A percentile compares a stretch with the other conserved stretches of the same genome.
These are phyloP conservation scores for Cladophialophora immunda DNA, from an alignment of 2,329 filamentous ascomycete genomes.

Conservation along the genomic window DNA sequence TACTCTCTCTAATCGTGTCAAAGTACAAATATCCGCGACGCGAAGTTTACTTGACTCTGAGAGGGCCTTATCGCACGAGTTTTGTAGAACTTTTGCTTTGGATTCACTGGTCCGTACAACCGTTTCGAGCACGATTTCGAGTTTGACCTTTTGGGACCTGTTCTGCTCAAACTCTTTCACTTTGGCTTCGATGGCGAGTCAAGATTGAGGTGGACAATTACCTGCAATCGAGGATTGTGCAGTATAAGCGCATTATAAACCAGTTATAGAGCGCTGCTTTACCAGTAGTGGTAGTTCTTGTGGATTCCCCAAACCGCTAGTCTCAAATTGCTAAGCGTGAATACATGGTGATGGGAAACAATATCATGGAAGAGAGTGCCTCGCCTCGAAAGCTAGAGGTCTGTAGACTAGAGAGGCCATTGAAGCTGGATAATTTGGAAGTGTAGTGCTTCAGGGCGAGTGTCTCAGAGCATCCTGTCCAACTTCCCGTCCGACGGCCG, in stretches of 20 bases:
- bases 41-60: constrained; percentile 84
- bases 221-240: too few relatives aligned
- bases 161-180: constrained; percentile 83
- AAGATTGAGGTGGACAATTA: too few relatives aligned
- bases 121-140: constrained; percentile 93
- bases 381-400: constrained; percentile 98
- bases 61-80: constrained; percentile 80
- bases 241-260: too few relatives aligned
- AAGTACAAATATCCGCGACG: too few relatives aligned
- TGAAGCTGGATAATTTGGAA: constrained; percentile 88
- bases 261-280: too few relatives aligned
- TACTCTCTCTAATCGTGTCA: constrained; percentile 94
- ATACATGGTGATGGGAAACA: too few relatives aligned
- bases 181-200: constrained; percentile 77
- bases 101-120: constrained; percentile 83
- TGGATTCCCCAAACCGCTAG: too few relatives aligned
- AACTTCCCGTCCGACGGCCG: constrained; percentile 9
- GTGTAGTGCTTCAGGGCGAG: constrained; percentile 96
- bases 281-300: too few relatives aligned
- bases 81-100: constrained; percentile 81
- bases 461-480: constrained; percentile 58
- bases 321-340: too few relatives aligned
- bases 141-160: constrained; percentile 84
- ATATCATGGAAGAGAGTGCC: constrained; percentile 90
- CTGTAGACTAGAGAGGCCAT: constrained; percentile 82